Percentiles rank a stretch among this genome's conserved stretches.
Conservation (phyloP, 495 filamentous ascomycete genomes). For the Penicillium lividum region DNA sequence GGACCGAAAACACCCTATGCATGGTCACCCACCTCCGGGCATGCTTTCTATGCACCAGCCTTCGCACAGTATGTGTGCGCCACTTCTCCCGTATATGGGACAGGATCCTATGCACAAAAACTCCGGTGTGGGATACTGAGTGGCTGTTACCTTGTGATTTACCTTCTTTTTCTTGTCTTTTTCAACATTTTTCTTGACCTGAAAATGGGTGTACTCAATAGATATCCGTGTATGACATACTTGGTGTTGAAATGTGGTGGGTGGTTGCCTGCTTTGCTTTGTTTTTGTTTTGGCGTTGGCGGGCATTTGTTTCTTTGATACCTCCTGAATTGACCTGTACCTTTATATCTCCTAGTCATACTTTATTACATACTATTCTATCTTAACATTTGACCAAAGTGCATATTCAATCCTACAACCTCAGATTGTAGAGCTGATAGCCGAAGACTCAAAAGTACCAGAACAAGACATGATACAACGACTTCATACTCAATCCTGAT, state of each 20-base stretch:
- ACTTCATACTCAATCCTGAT: no score
- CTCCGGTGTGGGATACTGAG: slow-evolving; percentile 29
- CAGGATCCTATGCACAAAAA: slow-evolving; percentile 24
- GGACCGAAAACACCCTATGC: slow-evolving; percentile 26
- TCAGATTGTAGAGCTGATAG: no score
- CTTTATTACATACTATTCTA: background rate
- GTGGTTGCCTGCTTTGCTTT: slow-evolving; percentile 1
- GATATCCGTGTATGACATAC: slow-evolving; percentile 21
- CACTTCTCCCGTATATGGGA: slow-evolving; percentile 32
- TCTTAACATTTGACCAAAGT: no score
- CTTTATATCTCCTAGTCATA: background rate
- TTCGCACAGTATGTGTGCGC: slow-evolving; percentile 37
- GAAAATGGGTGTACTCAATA: slow-evolving; percentile 19
- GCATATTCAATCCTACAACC: no score
- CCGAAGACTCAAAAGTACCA: no score
- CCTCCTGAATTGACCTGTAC: slow-evolving; percentile 7
- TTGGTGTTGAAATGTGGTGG: slow-evolving; percentile 17
- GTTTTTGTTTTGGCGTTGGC: slow-evolving; percentile 2
- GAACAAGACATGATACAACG: no score
- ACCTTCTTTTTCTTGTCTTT: slow-evolving; percentile 6
- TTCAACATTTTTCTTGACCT: slow-evolving; percentile 5
- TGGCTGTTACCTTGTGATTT: slow-evolving; percentile 19
- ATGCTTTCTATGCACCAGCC: slow-evolving; percentile 28
- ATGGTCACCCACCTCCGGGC: slow-evolving; percentile 16
- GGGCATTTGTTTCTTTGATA: slow-evolving; percentile 5